Evolutionary conservation across 257 asterid species (phyloP).

Genomic region (Solanum pinnatisectum): DNA sequence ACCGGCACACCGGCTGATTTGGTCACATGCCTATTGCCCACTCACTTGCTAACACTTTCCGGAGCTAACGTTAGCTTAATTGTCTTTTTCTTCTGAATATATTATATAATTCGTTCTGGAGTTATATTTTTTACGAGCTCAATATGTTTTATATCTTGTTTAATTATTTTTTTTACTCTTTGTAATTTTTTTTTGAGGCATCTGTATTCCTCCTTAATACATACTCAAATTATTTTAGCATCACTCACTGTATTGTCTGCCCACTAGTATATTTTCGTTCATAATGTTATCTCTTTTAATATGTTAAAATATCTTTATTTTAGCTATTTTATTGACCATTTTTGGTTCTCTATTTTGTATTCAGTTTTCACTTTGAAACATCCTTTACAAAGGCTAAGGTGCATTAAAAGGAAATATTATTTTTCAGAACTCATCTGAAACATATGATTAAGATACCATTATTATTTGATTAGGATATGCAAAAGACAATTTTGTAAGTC

Average conservation of each 20-base stretch:
- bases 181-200: fast-evolving
- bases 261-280: not conserved
- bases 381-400: not conserved
- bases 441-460: not conserved
- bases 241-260: too few species aligned
- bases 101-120: not conserved
- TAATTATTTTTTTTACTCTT: fast-evolving
- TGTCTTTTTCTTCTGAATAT: not conserved
- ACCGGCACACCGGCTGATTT: not conserved
- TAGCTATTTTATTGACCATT: not conserved
- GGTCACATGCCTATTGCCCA: not conserved
- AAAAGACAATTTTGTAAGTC: not conserved
- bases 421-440: not conserved
- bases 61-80: not conserved
- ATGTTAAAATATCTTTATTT: not conserved
- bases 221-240: too few species aligned
- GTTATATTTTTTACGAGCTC: too few species aligned
- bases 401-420: not conserved
- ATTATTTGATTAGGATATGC: not conserved
- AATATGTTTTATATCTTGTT: fast-evolving
- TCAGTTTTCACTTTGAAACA: fast-evolving
- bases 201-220: not conserved
- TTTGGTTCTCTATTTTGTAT: not conserved
- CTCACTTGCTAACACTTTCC: not conserved
- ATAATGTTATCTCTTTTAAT: fast-evolving